Evolutionary conservation across 441 rosid genomes (phyloP).

Genomic region (Brassica hybrid): DNA sequence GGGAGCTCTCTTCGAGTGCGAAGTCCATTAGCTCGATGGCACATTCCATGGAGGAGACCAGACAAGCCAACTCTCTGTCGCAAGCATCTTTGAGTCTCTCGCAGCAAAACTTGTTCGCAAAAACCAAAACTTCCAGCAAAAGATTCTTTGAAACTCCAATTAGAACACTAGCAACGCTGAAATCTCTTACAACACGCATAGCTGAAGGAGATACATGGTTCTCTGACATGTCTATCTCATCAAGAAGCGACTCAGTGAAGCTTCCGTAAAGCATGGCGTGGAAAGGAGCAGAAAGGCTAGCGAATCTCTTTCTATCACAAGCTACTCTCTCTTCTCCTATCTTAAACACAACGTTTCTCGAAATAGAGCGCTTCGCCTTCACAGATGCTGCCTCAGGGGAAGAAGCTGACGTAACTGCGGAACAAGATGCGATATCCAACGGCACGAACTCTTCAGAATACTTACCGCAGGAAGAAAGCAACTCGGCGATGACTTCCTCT

Average conservation of each 20-base stretch:
- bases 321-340: constrained; percentile 78
- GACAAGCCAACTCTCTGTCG: constrained; percentile 79
- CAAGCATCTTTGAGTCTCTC: constrained; percentile 90
- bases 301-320: constrained; percentile 83
- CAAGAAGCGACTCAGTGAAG: constrained; percentile 80
- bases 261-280: constrained; percentile 89
- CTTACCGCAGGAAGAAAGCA: constrained; percentile 84
- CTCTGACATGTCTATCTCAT: constrained; percentile 86
- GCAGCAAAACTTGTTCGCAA: constrained; percentile 91
- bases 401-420: constrained; percentile 46
- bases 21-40: constrained; percentile 92
- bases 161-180: constrained; percentile 67
- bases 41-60: constrained; percentile 70
- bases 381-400: constrained; percentile 46
- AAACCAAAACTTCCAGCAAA: constrained; percentile 79
- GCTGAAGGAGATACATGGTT: constrained; percentile 77
- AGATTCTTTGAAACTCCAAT: constrained; percentile 59
- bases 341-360: constrained; percentile 63
- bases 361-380: constrained; percentile 38
- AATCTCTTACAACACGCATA: constrained; percentile 71
- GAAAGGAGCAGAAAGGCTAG: constrained; percentile 88
- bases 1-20: constrained; percentile 80
- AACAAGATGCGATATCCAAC: constrained; percentile 67
- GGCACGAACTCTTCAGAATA: constrained; percentile 73
- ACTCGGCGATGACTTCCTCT: constrained; percentile 82